phyloP scores from a whole-genome alignment of 2,329 filamentous ascomycete genomes.

The Colletotrichum kahawae region DNA sequence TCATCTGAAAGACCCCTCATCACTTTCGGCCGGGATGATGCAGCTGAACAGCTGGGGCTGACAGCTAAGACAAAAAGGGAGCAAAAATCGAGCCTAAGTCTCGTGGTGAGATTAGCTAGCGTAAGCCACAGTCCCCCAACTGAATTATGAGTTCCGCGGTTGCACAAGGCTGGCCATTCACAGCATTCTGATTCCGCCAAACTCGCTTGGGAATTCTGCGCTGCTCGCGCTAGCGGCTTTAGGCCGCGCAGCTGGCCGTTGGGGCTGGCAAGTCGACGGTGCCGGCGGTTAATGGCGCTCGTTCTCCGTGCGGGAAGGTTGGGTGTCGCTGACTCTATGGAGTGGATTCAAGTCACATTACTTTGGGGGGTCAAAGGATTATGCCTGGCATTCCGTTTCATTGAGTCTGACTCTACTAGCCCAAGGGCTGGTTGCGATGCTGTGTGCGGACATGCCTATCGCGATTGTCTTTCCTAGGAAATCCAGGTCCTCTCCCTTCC shows the following conservation, averaged over 20 bases:
- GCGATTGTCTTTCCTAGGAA: not conserved
- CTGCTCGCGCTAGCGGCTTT: not conserved
- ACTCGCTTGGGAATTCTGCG: not conserved
- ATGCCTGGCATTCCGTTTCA: not conserved
- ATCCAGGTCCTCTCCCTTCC: not conserved
- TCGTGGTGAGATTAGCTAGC: not conserved
- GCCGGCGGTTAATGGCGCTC: not conserved
- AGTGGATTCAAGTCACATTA: not conserved
- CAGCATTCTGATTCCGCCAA: not conserved
- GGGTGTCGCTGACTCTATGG: not conserved
- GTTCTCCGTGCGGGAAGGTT: not conserved
- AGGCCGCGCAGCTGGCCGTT: not conserved
- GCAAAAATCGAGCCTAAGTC: not conserved
- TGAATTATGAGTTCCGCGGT: not conserved
- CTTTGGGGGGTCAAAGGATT: not conserved
- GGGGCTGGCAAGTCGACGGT: not conserved
- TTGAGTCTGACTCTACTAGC: not conserved
- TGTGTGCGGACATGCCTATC: not conserved
- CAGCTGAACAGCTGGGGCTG: constrained; percentile 15
- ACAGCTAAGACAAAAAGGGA: not conserved
- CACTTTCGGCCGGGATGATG: not conserved
- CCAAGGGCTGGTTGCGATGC: not conserved
- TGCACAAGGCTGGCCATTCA: constrained; percentile 7
- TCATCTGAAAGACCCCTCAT: not conserved
- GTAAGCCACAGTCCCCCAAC: not conserved